Evolutionary conservation across 371 early-diverging fungal species (phyloP), one percentile per base, ranked within the genome.

Genomic region (Mortierella sp.): DNA sequence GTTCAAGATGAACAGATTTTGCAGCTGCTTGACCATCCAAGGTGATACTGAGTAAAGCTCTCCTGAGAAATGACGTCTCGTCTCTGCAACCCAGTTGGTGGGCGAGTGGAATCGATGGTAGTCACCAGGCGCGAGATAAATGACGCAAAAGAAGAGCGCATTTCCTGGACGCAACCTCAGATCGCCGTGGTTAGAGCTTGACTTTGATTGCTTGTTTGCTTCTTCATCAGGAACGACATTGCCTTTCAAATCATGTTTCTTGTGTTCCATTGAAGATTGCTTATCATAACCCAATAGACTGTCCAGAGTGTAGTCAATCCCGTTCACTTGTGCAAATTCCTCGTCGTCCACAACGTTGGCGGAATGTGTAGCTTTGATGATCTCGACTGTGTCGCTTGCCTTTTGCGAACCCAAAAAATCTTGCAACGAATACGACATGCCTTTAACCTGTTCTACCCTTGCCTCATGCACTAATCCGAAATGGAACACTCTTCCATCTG

Each of bases 31-130:
- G 9, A 94, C 94, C 84, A 97, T 91, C 74, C 92, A 91, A 2
- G 99, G 98, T 16, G 96, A 96, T 3, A 98, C 99, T 4, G 96
- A 96, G 77, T 94, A 96, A 19, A 99, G 88, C 85, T 98, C 98
- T 60, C 97, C 96, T 84, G 84, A 65, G 86, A 98, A 97, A 80
- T 98, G 98, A 47, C 97, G 86, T 52, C 96, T 84, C 2, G 88
- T 87, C 68, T 94, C 88, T 19, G 97, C 96, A 9, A 92, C 92
- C 98, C 97, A 98, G 82, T 96, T 94, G 4, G 94, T 91, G 40
- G 99, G 99, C 22, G 98, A 96, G 70, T 99, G 99, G 92, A 97
- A 99, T 19, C 97, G 92, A 85, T 99, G 99, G 85, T 99, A 99
- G 78, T 98, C 98, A 1, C 99, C 99, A 2, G 99, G 99, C 0